Conservation (phyloP, 495 filamentous ascomycete genomes). For the Aspergillus kassunensis region DNA sequence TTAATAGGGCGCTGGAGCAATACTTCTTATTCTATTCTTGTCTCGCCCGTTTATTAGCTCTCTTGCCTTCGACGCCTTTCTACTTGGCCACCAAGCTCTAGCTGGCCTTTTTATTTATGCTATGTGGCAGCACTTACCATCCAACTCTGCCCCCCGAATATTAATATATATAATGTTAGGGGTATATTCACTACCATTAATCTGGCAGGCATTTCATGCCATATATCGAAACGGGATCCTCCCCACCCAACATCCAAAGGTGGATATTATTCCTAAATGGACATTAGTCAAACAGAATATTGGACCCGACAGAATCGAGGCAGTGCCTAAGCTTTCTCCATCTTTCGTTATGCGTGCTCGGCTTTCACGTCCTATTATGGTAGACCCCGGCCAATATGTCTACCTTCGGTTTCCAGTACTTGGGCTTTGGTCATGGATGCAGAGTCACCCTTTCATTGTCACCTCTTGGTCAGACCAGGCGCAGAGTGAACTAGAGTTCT, state of each 20-base stretch:
- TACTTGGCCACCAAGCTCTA: conserved; percentile 27
- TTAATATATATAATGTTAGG: conserved; percentile 28
- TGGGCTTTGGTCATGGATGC: conserved; percentile 27
- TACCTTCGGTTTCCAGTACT: conserved; percentile 35
- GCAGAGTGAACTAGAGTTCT: conserved; percentile 26
- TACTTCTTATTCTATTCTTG: conserved; percentile 19
- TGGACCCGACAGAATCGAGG: too few species aligned
- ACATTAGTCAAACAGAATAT: too few species aligned
- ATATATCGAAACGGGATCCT: conserved; percentile 28
- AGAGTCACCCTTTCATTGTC: conserved; percentile 40
- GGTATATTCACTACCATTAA: conserved; percentile 20
- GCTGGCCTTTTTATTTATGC: conserved; percentile 23
- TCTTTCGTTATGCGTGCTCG: conserved; percentile 19
- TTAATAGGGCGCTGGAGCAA: conserved; percentile 12
- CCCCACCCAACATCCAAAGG: conserved; percentile 8
- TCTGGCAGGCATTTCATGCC: conserved; percentile 16
- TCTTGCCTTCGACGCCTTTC: conserved; percentile 32
- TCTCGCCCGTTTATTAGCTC: conserved; percentile 19
- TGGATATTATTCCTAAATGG: conserved; percentile 1
- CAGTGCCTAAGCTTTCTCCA: conserved; percentile 4
- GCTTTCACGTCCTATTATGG: conserved; percentile 21
- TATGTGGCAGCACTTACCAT: conserved; percentile 23
- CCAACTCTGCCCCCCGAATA: conserved; percentile 5
- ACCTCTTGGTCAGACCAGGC: conserved; percentile 28
- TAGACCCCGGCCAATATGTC: conserved; percentile 37